Evolutionary conservation across 345 rosid species (phyloP).

Genomic region (Chamaenerion angustifolium): DNA sequence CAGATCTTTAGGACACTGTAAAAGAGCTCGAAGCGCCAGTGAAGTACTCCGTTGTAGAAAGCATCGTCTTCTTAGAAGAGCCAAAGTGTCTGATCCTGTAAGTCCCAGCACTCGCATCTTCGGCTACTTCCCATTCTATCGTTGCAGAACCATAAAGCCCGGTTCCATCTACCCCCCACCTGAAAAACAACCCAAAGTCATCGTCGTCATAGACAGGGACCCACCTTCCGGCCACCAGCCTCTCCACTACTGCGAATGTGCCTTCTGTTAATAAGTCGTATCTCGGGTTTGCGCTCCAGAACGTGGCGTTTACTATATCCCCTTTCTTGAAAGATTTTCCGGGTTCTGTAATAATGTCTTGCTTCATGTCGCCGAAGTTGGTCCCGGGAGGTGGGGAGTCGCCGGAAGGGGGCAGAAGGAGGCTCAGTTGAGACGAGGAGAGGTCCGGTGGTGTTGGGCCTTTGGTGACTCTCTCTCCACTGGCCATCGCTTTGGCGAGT

Average conservation of each 20-base stretch:
- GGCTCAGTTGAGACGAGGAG: constrained; percentile 23
- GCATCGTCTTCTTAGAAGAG: constrained; percentile 20
- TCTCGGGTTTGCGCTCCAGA: constrained; percentile 48
- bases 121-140: constrained; percentile 36
- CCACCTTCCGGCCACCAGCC: constrained; percentile 29
- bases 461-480: constrained; percentile 10
- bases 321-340: constrained; percentile 26
- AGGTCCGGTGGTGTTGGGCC: constrained; percentile 36
- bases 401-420: constrained; percentile 15
- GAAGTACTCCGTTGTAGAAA: constrained; percentile 24
- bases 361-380: constrained; percentile 34
- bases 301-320: constrained; percentile 26
- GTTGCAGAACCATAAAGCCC: constrained; percentile 21
- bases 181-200: constrained; percentile 35
- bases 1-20: constrained; percentile 14
- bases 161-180: constrained; percentile 24
- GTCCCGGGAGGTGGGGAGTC: constrained; percentile 28
- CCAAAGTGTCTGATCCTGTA: constrained; percentile 44
- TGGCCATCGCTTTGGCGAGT: constrained; percentile 37
- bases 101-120: constrained; percentile 22
- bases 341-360: constrained; percentile 20
- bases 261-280: constrained; percentile 46
- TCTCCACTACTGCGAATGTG: constrained; percentile 40
- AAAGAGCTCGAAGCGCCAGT: constrained; percentile 40
- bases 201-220: constrained; percentile 39